Base-by-base conservation (phyloP, 2,329 filamentous ascomycete species). In the Clathrospora elynae region DNA sequence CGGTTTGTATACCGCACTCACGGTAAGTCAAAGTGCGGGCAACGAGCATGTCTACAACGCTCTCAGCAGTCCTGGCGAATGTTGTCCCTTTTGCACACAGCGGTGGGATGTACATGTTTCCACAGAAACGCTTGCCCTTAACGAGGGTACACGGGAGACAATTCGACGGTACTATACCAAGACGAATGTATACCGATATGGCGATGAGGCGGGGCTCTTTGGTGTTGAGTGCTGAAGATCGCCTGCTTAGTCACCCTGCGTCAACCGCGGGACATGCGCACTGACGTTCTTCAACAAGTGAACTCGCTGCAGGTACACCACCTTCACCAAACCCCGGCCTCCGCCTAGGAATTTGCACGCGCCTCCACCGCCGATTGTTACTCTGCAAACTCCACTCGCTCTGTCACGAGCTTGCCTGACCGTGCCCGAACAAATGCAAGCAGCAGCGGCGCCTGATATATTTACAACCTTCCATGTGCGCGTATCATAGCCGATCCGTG, bases 401-500 rank as follows among this genome's bases (percentile, higher is more conserved):
- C 53, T 44, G n/a, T 34, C 22, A 37, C 46, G 57, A 58, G 55
- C 56, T 49, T 52, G 48, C 37, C 41, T 35, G 47, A 35, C 52
- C 53, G 53, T 55, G 51, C 47, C 47, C 43, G 49, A 48, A 58
- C 63, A 58, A 69, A 70, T 70, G 67, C 59, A 58, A 50, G 51
- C 61, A 52, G 41, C 61, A 57, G 34, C 59, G 42, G 62, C 64
- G 49, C 63, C 64, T 38, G 58, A 67, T 46, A 63, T 66, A 60
- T 38, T 48, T 46, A 43, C 54, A 45, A 55, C 53, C 51, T 64
- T 64, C 63, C 59, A 68, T 67, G 60, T 67, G 64, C 58, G 59
- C 57, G 51, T 62, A 55, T 62, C 61, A 39, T 67, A 66, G 57
- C 55, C 60, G 49, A 62, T 53, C 51, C 53, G 51, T 62, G 52